phyloP scores from a whole-genome alignment of 441 rosid species.

The Melastoma candidum region DNA sequence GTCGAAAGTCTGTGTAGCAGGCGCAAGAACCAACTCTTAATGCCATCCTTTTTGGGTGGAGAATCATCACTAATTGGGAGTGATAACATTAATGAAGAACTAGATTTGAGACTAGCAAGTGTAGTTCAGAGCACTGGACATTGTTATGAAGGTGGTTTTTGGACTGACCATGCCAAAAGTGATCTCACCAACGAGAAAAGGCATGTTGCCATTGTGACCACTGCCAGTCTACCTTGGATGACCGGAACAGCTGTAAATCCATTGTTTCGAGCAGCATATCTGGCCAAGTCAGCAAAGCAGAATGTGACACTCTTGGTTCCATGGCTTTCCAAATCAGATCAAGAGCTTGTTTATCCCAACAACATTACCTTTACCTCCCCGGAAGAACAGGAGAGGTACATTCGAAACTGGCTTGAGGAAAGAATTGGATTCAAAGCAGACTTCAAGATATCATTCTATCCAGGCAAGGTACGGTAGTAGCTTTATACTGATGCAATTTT shows the following conservation, averaged over 20 bases:
- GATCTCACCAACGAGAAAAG: constrained; percentile 47
- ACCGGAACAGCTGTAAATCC: constrained; percentile 99
- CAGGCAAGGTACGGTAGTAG: constrained; percentile 61
- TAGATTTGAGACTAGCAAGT: constrained; percentile 80
- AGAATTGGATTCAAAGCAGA: constrained; percentile 85
- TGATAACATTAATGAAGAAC: constrained; percentile 51
- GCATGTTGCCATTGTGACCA: constrained; percentile 89
- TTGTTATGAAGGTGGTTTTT: constrained; percentile 78
- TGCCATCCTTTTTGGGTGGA: constrained; percentile 42
- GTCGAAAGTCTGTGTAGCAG: constrained; percentile 79
- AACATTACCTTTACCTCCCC: constrained; percentile 79
- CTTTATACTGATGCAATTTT: constrained; percentile 3
- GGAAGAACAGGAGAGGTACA: constrained; percentile 89
- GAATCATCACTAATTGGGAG: constrained; percentile 49
- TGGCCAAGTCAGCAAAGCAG: constrained; percentile 70
- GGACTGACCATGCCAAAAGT: constrained; percentile 58
- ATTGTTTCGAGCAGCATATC: constrained; percentile 90
- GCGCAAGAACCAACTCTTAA: constrained; percentile 60
- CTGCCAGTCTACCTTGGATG: constrained; percentile 99
- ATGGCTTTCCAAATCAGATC: constrained; percentile 94
- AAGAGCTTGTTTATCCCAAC: constrained; percentile 85
- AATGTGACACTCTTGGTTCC: constrained; percentile 92
- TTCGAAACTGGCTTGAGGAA: constrained; percentile 92
- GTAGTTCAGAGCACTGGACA: constrained; percentile 97
- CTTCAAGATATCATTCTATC: constrained; percentile 89